These are phyloP conservation scores for Capsicum rhomboideum DNA, from an alignment of 257 asterid genomes.

Conservation along the genomic window DNA sequence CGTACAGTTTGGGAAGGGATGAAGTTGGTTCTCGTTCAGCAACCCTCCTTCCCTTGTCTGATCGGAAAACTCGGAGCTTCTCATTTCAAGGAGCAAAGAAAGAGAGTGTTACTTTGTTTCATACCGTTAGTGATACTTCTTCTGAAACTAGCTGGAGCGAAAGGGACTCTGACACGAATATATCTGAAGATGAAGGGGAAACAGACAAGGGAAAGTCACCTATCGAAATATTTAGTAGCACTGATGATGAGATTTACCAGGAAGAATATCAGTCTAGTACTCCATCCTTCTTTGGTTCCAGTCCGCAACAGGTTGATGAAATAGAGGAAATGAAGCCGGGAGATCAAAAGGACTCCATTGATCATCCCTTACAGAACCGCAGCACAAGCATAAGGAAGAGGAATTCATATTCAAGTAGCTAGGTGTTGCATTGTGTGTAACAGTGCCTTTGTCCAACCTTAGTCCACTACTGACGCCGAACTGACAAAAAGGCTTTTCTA, in stretches of 20 bases:
- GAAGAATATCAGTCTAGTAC: conserved; percentile 4
- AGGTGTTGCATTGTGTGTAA: conserved; percentile 2
- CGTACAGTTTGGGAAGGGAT: conserved; percentile 80
- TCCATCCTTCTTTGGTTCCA: conserved; percentile 18
- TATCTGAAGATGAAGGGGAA: conserved; percentile 13
- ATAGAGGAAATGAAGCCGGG: conserved; percentile 19
- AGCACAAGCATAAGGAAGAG: conserved; percentile 54
- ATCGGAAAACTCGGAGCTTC: conserved; percentile 37
- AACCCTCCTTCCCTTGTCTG: conserved; percentile 47
- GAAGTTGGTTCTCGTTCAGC: conserved; percentile 20
- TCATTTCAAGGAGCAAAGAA: conserved; percentile 55
- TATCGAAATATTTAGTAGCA: conserved; percentile 25
- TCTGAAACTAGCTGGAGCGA: conserved; percentile 25
- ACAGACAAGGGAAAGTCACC: conserved; percentile 29
- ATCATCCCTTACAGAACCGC: background rate
- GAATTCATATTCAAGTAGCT: conserved; percentile 39
- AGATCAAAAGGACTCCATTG: conserved; percentile 3
- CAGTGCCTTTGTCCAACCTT: background rate
- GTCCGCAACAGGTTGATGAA: conserved; percentile 22
- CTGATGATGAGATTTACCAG: conserved; percentile 26
- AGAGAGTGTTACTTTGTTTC: conserved; percentile 59
- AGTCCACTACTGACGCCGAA: background rate
- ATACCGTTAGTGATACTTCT: conserved; percentile 30
- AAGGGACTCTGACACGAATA: conserved; percentile 5
- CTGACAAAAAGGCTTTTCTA: background rate